Conservation (phyloP, 2,329 filamentous ascomycete species). For the Fusarium subtropicale region DNA sequence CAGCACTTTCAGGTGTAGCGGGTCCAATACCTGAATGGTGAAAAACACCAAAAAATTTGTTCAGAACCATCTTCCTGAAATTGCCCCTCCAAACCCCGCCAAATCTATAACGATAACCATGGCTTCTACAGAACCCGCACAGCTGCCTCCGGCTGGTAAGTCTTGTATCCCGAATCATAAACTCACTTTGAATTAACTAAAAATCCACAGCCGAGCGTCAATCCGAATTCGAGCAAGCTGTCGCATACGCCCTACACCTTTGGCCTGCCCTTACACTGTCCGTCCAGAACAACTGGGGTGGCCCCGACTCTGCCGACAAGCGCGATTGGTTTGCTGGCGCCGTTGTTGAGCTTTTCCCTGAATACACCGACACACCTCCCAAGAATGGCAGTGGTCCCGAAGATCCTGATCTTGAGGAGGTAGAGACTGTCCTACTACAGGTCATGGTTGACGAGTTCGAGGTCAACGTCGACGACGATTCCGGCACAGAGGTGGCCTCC, state of each 20-base stretch:
- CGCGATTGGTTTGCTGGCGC: constrained; percentile 96
- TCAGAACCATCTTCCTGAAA: constrained; percentile 34
- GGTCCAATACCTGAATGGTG: constrained; percentile 9
- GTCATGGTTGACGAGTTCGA: constrained; percentile 98
- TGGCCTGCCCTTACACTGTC: constrained; percentile 92
- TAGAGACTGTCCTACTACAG: constrained; percentile 87
- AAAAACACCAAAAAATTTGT: constrained; percentile 49
- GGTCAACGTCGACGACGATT: constrained; percentile 90
- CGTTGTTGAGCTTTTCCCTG: constrained; percentile 81
- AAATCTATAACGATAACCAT: constrained; percentile 43
- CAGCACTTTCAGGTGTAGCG: background rate
- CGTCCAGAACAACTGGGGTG: constrained; percentile 89
- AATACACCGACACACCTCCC: constrained; percentile 64
- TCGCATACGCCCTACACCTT: constrained; percentile 84
- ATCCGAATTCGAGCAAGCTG: constrained; percentile 83
- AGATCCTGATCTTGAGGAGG: constrained; percentile 77
- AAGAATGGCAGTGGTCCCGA: constrained; percentile 50
- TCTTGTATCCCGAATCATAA: background rate
- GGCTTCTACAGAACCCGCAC: constrained; percentile 48
- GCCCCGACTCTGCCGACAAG: constrained; percentile 84
- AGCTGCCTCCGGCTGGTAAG: constrained; percentile 51
- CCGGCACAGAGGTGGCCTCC: constrained; percentile 77
- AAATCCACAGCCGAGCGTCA: constrained; percentile 64
- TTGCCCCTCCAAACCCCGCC: constrained; percentile 51
- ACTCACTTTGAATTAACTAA: background rate